phyloP scores from a whole-genome alignment of 2,329 filamentous ascomycete genomes.

The Monosporascus sp. region DNA sequence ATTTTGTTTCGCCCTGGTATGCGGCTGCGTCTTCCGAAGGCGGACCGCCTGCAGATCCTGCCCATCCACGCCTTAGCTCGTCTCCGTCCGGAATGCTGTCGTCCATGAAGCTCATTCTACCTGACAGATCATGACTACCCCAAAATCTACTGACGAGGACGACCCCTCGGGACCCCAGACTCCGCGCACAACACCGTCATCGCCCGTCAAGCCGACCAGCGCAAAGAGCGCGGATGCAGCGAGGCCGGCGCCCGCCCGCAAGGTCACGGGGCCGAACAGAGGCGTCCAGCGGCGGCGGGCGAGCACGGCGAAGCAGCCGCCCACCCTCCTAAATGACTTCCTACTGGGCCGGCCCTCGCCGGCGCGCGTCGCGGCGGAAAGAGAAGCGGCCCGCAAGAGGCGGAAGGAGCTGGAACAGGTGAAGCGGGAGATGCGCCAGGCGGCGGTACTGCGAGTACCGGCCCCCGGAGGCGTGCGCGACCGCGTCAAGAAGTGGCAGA shows the following conservation, averaged over 20 bases:
- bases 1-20: constrained; percentile 7
- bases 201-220: constrained; percentile 11
- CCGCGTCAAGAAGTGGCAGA: constrained; percentile 81
- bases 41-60: constrained; percentile 8
- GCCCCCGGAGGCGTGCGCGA: constrained; percentile 66
- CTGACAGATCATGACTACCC: constrained; percentile 24
- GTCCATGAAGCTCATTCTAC: constrained; percentile 8
- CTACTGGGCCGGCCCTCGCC: constrained; percentile 33
- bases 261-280: constrained; percentile 11
- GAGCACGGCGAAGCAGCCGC: constrained; percentile 19
- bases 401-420: constrained; percentile 55
- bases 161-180: constrained; percentile 21
- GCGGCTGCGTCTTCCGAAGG: constrained; percentile 5
- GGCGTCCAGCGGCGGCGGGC: constrained; percentile 20
- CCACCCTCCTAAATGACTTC: constrained; percentile 26
- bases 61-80: constrained; percentile 6
- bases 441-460: constrained; percentile 52
- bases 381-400: constrained; percentile 34
- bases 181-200: constrained; percentile 7
- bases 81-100: constrained; percentile 13
- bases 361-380: constrained; percentile 46
- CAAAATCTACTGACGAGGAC: constrained; percentile 24
- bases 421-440: constrained; percentile 55
- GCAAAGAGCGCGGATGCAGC: constrained; percentile 11
- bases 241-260: constrained; percentile 4